Evolutionary conservation across 208 protist genomes (phyloP), one percentile per base, ranked within the genome.

Genomic region (Wallacemonas collosoma): DNA sequence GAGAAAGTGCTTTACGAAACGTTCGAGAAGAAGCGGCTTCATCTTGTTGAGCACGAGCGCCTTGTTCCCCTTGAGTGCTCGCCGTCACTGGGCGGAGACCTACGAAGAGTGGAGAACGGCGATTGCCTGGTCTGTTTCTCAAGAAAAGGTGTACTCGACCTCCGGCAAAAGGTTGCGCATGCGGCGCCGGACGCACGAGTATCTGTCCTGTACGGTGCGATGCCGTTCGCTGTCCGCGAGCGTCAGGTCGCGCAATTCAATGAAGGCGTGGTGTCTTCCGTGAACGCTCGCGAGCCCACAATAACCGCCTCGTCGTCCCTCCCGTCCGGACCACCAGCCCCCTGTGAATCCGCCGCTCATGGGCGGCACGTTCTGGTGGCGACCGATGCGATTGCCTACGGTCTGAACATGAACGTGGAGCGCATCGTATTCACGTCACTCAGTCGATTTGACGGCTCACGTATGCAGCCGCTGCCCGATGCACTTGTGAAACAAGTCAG

Each of bases 301-400:
- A 12, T 39, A n/a, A 26, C 14, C 38, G 51, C 26, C 26, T 26
- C 26, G 26, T 26, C 26, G 26, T 26, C 26, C 26, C 26, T 26
- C 26, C 26, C 26, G 26, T 26, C 26, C 26, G 26, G 26, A 26
- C 26, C 26, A 26, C 26, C 26, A 26, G 26, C 26, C 26, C 26
- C 26, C 26, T 26, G 26, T 26, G 26, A 26, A 26, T 26, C 15
- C 54, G 17, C 6, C 9, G 15, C 11, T 35, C 15, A 14, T 17
- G 54, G 75, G 47, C 90, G 87, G 70, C 81, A 89, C 65, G 81
- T 98, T 39, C 82, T 99, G 11, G 85, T 98, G 3, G 93, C 96
- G 2, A 98, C 93, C 8, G 95, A 99, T 72, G 97, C 97, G 8
- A 91, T 99, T 36, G 97, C 96, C 43, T 98, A 98, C 81, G 97